phyloP scores from a whole-genome alignment of 352 stramenopile genomes.

The Pythium plurisporium region DNA sequence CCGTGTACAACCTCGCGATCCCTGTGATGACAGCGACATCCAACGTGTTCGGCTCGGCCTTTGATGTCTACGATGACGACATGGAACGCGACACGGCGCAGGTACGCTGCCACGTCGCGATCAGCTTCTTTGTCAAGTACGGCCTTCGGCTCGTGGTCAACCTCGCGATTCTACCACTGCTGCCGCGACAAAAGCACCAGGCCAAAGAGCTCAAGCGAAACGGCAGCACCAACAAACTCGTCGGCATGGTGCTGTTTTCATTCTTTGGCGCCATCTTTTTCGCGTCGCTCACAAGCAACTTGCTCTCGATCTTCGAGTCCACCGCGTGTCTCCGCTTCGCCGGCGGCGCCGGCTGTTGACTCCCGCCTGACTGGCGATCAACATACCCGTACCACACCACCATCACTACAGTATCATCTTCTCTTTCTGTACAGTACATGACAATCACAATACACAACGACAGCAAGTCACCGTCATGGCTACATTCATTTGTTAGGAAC shows the following conservation, averaged over 20 bases:
- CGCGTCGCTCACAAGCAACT: constrained; percentile 42
- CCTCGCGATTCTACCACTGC: constrained; percentile 39
- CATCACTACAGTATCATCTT: too few species aligned
- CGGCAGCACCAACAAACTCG: constrained; percentile 36
- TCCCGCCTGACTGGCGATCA: too few species aligned
- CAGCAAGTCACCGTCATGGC: too few species aligned
- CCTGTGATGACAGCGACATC: constrained; percentile 51
- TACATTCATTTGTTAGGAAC: not conserved
- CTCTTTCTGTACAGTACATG: too few species aligned
- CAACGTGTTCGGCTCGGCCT: constrained; percentile 51
- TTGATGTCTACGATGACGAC: constrained; percentile 57
- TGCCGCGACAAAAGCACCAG: constrained; percentile 47
- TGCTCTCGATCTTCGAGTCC: constrained; percentile 53
- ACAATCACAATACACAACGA: too few species aligned
- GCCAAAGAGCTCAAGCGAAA: constrained; percentile 49
- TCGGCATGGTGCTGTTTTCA: constrained; percentile 32
- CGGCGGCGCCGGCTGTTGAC: constrained; percentile 48
- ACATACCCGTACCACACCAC: too few species aligned
- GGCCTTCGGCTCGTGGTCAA: constrained; percentile 40
- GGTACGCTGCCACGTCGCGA: constrained; percentile 56
- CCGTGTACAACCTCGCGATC: constrained; percentile 67
- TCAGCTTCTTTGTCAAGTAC: constrained; percentile 53
- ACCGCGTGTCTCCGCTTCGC: constrained; percentile 56
- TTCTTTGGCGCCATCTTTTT: constrained; percentile 43
- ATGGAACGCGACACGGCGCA: constrained; percentile 42